Percentiles rank a stretch among this genome's conserved stretches.
Evolutionary conservation across 2,329 filamentous ascomycete species (phyloP).

Genomic region (Phaeosphaeriaceae sp.): DNA sequence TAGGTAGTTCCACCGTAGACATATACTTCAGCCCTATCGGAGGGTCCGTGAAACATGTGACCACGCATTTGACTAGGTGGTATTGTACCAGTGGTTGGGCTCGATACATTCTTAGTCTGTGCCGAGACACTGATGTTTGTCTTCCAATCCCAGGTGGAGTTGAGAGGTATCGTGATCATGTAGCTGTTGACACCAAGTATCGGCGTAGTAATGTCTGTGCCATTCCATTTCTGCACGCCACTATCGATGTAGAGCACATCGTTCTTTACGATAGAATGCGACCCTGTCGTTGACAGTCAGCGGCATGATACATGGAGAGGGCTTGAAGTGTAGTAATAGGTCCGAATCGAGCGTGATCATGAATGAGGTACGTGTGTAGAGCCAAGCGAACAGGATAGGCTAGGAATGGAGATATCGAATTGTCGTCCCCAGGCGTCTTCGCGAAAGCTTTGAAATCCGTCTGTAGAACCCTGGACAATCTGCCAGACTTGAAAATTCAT

Average conservation of each 20-base stretch:
- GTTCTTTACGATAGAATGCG: conserved; percentile 29
- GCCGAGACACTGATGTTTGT: conserved; percentile 18
- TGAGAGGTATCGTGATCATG: conserved; percentile 26
- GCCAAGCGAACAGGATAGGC: no score
- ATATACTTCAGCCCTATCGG: conserved; percentile 19
- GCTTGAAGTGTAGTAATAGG: background rate
- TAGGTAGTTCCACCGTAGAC: conserved; percentile 30
- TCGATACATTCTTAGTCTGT: conserved; percentile 26
- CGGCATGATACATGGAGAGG: background rate
- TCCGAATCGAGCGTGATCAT: no score
- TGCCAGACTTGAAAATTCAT: background rate
- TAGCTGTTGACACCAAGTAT: conserved; percentile 22
- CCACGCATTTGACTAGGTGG: conserved; percentile 31
- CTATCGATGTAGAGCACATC: conserved; percentile 31
- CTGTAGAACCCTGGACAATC: background rate
- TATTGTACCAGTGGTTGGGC: conserved; percentile 23
- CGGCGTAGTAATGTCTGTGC: conserved; percentile 18
- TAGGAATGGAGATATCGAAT: no score
- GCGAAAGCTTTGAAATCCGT: background rate
- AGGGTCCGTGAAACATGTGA: conserved; percentile 32
- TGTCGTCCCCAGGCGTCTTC: background rate
- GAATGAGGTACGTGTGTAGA: no score
- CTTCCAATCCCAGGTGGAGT: conserved; percentile 33
- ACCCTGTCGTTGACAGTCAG: conserved; percentile 2
- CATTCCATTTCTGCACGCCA: conserved; percentile 29